phyloP scores from a whole-genome alignment of 768 basidiomycete species.

The Lactarius sp. region DNA sequence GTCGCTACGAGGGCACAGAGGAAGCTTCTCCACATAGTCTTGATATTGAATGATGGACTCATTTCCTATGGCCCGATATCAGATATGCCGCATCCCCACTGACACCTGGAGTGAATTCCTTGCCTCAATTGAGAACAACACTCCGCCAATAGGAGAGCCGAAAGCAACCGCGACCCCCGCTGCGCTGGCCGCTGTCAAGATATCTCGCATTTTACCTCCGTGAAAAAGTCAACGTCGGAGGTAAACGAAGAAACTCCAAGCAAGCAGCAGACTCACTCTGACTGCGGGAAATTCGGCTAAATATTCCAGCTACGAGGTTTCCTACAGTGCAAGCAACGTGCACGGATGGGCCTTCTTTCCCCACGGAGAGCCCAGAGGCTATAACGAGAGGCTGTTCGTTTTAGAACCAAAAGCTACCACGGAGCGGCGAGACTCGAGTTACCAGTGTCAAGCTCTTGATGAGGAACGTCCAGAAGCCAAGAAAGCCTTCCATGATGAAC shows the following conservation, averaged over 20 bases:
- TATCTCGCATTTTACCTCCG: slow-evolving; percentile 77
- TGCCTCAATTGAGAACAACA: slow-evolving; percentile 96
- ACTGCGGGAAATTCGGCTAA: slow-evolving; percentile 77
- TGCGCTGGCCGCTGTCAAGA: slow-evolving; percentile 91
- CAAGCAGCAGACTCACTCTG: slow-evolving; percentile 54
- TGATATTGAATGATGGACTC: slow-evolving; percentile 94
- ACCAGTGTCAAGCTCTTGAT: slow-evolving; percentile 95
- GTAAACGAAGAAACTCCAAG: background rate
- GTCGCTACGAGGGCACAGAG: slow-evolving; percentile 97
- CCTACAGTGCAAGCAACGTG: slow-evolving; percentile 97
- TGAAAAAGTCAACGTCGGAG: slow-evolving; percentile 23
- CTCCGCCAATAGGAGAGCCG: slow-evolving; percentile 96
- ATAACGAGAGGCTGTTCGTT: slow-evolving; percentile 82
- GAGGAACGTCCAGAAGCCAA: slow-evolving; percentile 83
- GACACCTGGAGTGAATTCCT: slow-evolving; percentile 13
- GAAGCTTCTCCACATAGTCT: slow-evolving; percentile 98
- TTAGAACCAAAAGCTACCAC: slow-evolving; percentile 7
- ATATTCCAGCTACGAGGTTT: slow-evolving; percentile 80
- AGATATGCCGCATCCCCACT: background rate
- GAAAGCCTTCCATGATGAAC: slow-evolving; percentile 94
- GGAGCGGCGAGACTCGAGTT: slow-evolving; percentile 31
- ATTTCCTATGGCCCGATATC: slow-evolving; percentile 69
- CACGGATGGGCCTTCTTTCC: slow-evolving; percentile 97
- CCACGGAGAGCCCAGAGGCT: slow-evolving; percentile 93
- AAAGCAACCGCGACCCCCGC: slow-evolving; percentile 99